Base-by-base conservation (phyloP, 805 yeast genomes). In the Scheffersomyces coipomensis region DNA sequence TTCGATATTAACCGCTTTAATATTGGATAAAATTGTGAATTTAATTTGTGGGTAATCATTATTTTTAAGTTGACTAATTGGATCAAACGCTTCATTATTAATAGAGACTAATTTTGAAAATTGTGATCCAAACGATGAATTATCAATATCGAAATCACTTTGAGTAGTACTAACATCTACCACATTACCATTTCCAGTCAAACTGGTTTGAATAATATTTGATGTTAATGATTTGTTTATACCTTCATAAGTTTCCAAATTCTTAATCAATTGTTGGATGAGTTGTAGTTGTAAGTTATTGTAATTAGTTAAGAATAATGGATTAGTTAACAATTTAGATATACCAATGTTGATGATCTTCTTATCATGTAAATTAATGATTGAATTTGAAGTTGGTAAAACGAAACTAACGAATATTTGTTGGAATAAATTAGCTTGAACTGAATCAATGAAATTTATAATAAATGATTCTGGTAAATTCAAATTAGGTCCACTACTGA, bases 91-190 rank as follows among this genome's bases (percentile, higher is more conserved):
- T 46, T 73, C 78, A 12, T 63, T 62, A 24, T 77, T 71, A 34
- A 89, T 81, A 2, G 85, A 76, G 1, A 76, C 79, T 43, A 93
- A 69, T 53, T 77, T 81, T 37, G 95, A 86, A 61, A 79, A 93
- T 37, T 83, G 79, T 0, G 97, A 83, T 2, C 98, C 98, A 62
- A 90, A 93, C 2, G 93, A 71, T 2, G 73, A 58, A 35, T 83
- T 75, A 45, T 89, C 96, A 19, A 75, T 54, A 37, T 85, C 89
- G 22, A 76, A 51, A 47, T 83, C 84, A 16, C 75, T 52, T 35
- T 76, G 81, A 21, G 68, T 71, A 29, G 48, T 45, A 5, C 50
- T 38, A 12, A 58, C 37, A 10, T 25, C 23, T 15, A 19, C 13
- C 10, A 27, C 16, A n/a, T 19, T 3, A 3, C 41, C 44, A n/a